phyloP scores from a whole-genome alignment of 2,329 filamentous ascomycete genomes.

The Penicillium decumbens region DNA sequence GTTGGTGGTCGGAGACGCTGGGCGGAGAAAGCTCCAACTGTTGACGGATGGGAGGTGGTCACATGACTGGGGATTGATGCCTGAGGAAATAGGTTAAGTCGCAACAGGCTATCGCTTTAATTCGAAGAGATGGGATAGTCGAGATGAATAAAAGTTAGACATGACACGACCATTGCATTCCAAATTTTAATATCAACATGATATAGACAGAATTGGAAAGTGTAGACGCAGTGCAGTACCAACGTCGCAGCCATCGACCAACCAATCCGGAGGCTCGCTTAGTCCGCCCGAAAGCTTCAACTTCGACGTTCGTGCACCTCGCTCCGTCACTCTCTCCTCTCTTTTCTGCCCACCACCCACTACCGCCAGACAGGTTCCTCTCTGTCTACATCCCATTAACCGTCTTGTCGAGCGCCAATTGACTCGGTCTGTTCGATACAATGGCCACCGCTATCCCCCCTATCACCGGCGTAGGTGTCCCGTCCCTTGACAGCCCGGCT shows the following conservation, averaged over 20 bases:
- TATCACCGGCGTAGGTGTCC: conserved; percentile 45
- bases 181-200: background rate
- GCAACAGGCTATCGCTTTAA: background rate
- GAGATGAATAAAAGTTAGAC: background rate
- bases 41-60: conserved; percentile 13
- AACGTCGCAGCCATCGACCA: conserved; percentile 18
- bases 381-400: conserved; percentile 16
- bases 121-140: background rate
- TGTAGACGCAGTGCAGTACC: background rate
- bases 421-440: conserved; percentile 23
- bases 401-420: conserved; percentile 10
- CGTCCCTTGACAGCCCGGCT: conserved; percentile 18
- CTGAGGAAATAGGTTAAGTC: conserved; percentile 11
- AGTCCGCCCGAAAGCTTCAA: conserved; percentile 38
- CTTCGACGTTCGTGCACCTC: conserved; percentile 28
- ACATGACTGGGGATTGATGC: conserved; percentile 19
- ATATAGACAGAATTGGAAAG: too few species aligned
- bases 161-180: background rate
- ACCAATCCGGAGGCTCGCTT: conserved; percentile 39
- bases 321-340: conserved; percentile 18
- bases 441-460: conserved; percentile 44
- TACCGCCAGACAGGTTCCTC: conserved; percentile 20
- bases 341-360: conserved; percentile 22
- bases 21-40: conserved; percentile 12
- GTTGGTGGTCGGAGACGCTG: conserved; percentile 9